Conservation (phyloP, 805 yeast species). For the Yarrowia osloensis region DNA sequence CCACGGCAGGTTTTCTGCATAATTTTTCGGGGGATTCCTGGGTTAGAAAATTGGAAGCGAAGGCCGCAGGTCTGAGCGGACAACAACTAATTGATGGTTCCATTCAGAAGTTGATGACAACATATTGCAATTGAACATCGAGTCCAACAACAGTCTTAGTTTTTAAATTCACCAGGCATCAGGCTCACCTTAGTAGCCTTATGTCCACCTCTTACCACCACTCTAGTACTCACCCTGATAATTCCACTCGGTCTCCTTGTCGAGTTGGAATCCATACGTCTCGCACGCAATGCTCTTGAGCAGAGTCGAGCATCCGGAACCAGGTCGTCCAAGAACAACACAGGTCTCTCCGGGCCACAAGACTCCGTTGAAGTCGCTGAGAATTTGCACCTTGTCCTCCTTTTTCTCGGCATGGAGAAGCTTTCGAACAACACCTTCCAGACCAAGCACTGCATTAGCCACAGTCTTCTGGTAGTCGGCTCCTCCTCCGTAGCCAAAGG, state of each 20-base stretch:
- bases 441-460: constrained; percentile 45
- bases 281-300: constrained; percentile 57
- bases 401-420: constrained; percentile 40
- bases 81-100: too few species aligned
- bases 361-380: constrained; percentile 57
- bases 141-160: too few species aligned
- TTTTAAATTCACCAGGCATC: too few species aligned
- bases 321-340: constrained; percentile 79
- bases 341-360: constrained; percentile 66
- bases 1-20: constrained; percentile 59
- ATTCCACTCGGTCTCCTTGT: constrained; percentile 49
- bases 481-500: constrained; percentile 62
- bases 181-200: too few species aligned
- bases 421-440: constrained; percentile 33
- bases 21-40: constrained; percentile 50
- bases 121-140: too few species aligned
- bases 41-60: not conserved
- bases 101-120: too few species aligned
- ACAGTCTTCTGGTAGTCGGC: constrained; percentile 70
- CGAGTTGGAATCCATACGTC: constrained; percentile 58
- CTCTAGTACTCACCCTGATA: constrained; percentile 39
- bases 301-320: constrained; percentile 68
- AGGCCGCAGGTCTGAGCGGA: not conserved
- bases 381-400: constrained; percentile 43
- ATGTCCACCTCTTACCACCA: not conserved